These are phyloP conservation scores for Globisporangium sylvaticum DNA, from an alignment of 352 stramenopile genomes.

Conservation along the genomic window DNA sequence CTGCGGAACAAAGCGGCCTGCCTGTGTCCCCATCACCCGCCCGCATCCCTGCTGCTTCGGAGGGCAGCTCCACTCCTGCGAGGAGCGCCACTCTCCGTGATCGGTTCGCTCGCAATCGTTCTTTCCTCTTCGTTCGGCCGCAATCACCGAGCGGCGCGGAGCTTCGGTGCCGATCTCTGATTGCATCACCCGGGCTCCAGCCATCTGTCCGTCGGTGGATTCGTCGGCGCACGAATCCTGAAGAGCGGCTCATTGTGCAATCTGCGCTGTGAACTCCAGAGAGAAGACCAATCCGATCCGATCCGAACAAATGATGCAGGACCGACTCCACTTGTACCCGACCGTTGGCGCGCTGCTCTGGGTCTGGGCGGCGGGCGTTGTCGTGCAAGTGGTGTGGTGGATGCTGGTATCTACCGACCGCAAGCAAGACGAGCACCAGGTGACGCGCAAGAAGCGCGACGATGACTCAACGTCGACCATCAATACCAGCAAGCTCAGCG, in stretches of 20 bases:
- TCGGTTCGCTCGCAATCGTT: not conserved
- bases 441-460: conserved; percentile 11
- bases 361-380: conserved; percentile 23
- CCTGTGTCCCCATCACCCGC: not conserved
- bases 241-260: not conserved
- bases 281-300: not conserved
- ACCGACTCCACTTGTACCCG: conserved; percentile 46
- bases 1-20: not conserved
- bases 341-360: conserved; percentile 26
- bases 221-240: not conserved
- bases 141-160: not conserved
- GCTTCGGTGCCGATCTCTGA: not conserved
- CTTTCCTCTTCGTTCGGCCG: not conserved
- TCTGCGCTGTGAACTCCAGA: not conserved
- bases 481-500: not conserved
- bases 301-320: conserved; percentile 17
- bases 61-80: not conserved
- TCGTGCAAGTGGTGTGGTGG: conserved; percentile 17
- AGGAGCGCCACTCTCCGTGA: not conserved
- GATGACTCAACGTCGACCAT: not conserved
- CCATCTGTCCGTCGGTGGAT: not conserved
- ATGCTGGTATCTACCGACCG: not conserved
- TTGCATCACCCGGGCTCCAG: not conserved
- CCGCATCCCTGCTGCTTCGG: not conserved
- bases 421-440: not conserved